Evolutionary conservation across 768 basidiomycete genomes (phyloP), one percentile per base, ranked within the genome.

Genomic region (Neoboletus brunneissimus): DNA sequence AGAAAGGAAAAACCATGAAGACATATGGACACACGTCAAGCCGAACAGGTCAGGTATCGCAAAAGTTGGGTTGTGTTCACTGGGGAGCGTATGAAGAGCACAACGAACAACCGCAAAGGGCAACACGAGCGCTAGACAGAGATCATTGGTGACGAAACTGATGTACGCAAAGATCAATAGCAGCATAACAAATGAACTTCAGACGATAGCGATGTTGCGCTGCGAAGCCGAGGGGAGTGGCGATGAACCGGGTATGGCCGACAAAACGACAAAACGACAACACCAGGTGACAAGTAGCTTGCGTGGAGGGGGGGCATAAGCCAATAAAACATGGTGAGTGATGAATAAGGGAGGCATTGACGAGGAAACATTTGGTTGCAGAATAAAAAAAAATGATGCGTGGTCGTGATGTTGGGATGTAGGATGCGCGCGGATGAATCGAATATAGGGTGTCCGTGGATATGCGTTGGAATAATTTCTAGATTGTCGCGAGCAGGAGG

Each of bases 181-280:
- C 67, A 65, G 45, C 61, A 62, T 42, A 64, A 16, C 60, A 64
- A 47, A 59, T 59, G 53, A 25, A 54, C 22, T 66, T 55, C 63
- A 55, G 20, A 56, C 38, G 45, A 47, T 60, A 67, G 53, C 31
- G 23, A 48, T 67, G 63, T 64, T 62, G 53, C 55, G 52, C 59
- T 52, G 55, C 52, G 38, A 53, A 31, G 48, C 38, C 38, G 7
- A 40, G 20, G 27, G 12, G 23, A 44, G 45, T 47, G 43, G 48
- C 38, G 31, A 53, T 35, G 43, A 44, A 51, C 51, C 22, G 41
- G n/a, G 10, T 31, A 54, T 34, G 49, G 32, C 42, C 51, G 54
- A 69, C 67, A 69, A 64, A 69, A 48, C 67, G 54, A 69, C 63
- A 69, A 61, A 69, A 49, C 65, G 55, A 66, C 53, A 45, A 53